A percentile compares a stretch with the other conserved stretches of the same genome.
Evolutionary conservation across 2,329 filamentous ascomycete species (phyloP).

Genomic region (Zymoseptoria passerinii): DNA sequence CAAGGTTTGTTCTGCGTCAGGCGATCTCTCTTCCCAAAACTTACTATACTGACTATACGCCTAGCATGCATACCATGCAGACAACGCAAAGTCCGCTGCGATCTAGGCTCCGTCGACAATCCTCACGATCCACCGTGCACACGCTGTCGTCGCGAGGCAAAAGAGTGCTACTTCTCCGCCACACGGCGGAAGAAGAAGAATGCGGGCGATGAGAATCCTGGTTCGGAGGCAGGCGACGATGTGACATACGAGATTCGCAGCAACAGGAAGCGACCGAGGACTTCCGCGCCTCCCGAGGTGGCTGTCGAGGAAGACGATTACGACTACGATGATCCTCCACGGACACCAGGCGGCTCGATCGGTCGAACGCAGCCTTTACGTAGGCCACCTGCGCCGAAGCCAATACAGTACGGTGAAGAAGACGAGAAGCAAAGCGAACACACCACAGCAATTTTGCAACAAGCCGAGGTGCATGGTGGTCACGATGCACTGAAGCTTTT

Average conservation of each 20-base stretch:
- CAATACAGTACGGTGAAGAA: slow-evolving; percentile 37
- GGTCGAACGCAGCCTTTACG: slow-evolving; percentile 59
- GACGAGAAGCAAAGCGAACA: slow-evolving; percentile 52
- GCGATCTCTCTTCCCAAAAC: neutral
- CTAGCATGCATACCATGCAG: slow-evolving; percentile 47
- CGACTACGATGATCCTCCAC: slow-evolving; percentile 48
- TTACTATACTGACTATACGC: neutral
- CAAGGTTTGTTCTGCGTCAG: slow-evolving; percentile 15
- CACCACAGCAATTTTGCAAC: slow-evolving; percentile 51
- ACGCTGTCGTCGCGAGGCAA: slow-evolving; percentile 86
- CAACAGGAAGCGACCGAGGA: slow-evolving; percentile 57
- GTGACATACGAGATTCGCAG: slow-evolving; percentile 62
- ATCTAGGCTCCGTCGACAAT: slow-evolving; percentile 71
- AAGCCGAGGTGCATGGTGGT: slow-evolving; percentile 71
- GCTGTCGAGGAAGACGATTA: slow-evolving; percentile 35
- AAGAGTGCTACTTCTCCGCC: slow-evolving; percentile 94
- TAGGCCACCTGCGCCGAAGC: slow-evolving; percentile 43
- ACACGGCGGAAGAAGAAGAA: slow-evolving; percentile 86
- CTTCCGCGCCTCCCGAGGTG: slow-evolving; percentile 26
- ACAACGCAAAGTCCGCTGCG: slow-evolving; percentile 50
- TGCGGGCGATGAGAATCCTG: slow-evolving; percentile 35
- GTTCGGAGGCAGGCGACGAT: slow-evolving; percentile 35
- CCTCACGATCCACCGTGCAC: slow-evolving; percentile 90
- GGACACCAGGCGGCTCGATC: slow-evolving; percentile 59
- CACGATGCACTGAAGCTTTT: slow-evolving; percentile 88